phyloP scores from a whole-genome alignment of 2,329 filamentous ascomycete genomes.

The Rachicladosporium sp. region DNA sequence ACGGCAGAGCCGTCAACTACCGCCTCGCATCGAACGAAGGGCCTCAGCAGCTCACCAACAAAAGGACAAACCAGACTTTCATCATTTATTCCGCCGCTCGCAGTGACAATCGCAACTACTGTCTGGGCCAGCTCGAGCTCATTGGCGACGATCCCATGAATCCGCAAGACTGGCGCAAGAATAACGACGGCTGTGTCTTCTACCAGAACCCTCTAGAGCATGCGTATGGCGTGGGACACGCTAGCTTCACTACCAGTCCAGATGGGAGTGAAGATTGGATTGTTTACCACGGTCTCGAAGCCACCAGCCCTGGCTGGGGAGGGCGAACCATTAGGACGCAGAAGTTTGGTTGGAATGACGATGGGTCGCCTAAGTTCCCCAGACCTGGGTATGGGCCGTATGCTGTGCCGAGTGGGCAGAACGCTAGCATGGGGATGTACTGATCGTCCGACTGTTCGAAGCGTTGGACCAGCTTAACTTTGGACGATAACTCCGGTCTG shows the following conservation, averaged over 20 bases:
- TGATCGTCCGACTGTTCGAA: background rate
- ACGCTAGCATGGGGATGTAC: conserved; percentile 29
- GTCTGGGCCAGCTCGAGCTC: conserved; percentile 39
- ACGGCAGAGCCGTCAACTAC: conserved; percentile 34
- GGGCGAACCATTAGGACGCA: conserved; percentile 38
- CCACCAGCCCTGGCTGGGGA: no score
- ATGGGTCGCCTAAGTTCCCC: conserved; percentile 37
- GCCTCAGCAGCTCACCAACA: conserved; percentile 38
- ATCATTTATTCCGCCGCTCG: conserved; percentile 39
- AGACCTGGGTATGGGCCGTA: conserved; percentile 39
- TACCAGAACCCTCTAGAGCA: conserved; percentile 35
- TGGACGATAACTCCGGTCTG: no score
- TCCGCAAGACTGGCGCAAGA: conserved; percentile 35
- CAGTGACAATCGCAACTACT: conserved; percentile 42
- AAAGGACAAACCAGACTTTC: conserved; percentile 34
- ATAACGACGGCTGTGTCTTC: conserved; percentile 35
- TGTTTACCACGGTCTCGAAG: conserved; percentile 35
- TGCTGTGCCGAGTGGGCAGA: conserved; percentile 25
- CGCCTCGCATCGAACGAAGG: conserved; percentile 39
- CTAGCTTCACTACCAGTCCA: conserved; percentile 37
- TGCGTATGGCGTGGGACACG: conserved; percentile 39
- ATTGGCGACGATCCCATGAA: conserved; percentile 39
- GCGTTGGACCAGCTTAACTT: no score
- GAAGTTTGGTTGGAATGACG: conserved; percentile 36
- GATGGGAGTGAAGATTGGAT: conserved; percentile 39